These are phyloP conservation scores for Pholiota adiposa DNA, from an alignment of 1,284 basidiomycete species.

Conservation along the genomic window DNA sequence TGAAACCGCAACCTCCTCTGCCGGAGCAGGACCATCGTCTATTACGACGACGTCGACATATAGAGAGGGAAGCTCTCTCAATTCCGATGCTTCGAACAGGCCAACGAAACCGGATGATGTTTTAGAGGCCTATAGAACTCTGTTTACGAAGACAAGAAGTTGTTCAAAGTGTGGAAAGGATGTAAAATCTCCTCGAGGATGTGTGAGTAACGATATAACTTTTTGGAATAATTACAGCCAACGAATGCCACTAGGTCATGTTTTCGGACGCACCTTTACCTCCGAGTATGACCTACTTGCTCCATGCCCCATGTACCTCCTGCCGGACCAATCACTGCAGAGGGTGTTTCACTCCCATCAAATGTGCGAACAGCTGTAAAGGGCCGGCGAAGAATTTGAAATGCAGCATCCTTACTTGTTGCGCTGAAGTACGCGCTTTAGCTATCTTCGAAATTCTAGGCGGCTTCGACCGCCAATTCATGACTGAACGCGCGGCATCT, in stretches of 20 bases:
- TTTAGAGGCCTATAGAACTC: constrained; percentile 32
- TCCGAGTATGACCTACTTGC: constrained; percentile 38
- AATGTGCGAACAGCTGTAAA: constrained; percentile 46
- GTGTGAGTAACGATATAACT: constrained; percentile 33
- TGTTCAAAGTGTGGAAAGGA: constrained; percentile 42
- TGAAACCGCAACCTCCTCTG: neutral
- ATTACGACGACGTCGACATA: neutral
- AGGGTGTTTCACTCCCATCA: constrained; percentile 46
- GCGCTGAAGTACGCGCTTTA: constrained; percentile 50
- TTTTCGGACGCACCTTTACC: constrained; percentile 39
- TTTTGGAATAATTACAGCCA: constrained; percentile 2
- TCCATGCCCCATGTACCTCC: constrained; percentile 46
- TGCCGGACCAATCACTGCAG: constrained; percentile 52
- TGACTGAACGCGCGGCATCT: constrained; percentile 43
- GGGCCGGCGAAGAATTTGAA: constrained; percentile 34
- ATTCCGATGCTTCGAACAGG: neutral
- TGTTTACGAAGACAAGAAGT: constrained; percentile 36
- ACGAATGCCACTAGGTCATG: constrained; percentile 38
- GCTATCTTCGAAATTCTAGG: constrained; percentile 54
- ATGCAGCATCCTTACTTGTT: constrained; percentile 46
- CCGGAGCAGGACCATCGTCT: neutral
- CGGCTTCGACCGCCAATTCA: constrained; percentile 49
- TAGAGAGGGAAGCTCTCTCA: neutral
- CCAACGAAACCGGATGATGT: constrained; percentile 33
- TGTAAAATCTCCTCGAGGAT: constrained; percentile 42